Percentiles rank a stretch among this genome's conserved stretches.
Conservation (phyloP, 305 asterid species). For the Solanum hybrid region DNA sequence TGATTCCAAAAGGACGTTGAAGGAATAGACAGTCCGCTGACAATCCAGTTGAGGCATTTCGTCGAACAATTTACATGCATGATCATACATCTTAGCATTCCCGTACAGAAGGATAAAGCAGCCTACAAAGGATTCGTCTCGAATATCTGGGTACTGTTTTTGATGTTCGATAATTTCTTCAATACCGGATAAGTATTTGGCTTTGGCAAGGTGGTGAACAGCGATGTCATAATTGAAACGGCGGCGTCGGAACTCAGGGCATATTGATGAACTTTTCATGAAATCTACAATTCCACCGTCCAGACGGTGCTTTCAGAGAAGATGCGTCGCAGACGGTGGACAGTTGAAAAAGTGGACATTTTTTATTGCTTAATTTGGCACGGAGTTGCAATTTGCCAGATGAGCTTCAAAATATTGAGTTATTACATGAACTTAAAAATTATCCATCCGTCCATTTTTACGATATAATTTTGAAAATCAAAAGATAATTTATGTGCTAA, state of each 20-base stretch:
- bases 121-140: conserved; percentile 19
- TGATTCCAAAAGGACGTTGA: conserved; percentile 35
- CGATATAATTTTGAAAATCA: background rate
- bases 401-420: background rate
- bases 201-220: conserved; percentile 25
- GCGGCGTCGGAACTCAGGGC: conserved; percentile 20
- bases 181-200: conserved; percentile 18
- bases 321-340: background rate
- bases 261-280: conserved; percentile 20
- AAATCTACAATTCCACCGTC: conserved; percentile 9
- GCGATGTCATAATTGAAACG: background rate
- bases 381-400: background rate
- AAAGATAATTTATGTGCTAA: background rate
- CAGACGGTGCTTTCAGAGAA: background rate
- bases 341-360: background rate
- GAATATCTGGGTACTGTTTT: background rate
- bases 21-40: conserved; percentile 31
- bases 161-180: background rate
- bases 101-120: conserved; percentile 34
- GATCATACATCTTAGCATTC: conserved; percentile 29
- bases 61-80: conserved; percentile 38
- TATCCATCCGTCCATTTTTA: background rate
- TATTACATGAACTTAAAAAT: background rate
- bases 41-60: conserved; percentile 46
- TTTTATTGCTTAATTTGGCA: background rate